Base-by-base conservation (phyloP, 441 rosid genomes). In the Bocquillonia castaneifolia region DNA sequence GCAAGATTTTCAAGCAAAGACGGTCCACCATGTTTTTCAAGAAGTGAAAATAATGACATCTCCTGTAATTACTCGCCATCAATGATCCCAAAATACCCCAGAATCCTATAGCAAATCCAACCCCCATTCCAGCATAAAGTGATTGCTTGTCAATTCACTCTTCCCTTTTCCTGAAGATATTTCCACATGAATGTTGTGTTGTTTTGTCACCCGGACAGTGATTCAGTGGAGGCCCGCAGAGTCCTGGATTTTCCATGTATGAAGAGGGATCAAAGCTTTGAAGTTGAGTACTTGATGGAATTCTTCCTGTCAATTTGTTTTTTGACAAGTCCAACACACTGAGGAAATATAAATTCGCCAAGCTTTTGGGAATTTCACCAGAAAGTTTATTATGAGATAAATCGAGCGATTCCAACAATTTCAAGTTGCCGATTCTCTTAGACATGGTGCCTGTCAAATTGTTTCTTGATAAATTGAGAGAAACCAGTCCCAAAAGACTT, bases 71-170 rank as follows among this genome's bases (percentile, higher is more conserved):
- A 31, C 31, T 62, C 10, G 69, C 18, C 47, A 75, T 1, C 12
- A 74, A 20, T 14, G 40, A 5, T 1, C 50, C 69, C 42, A 44
- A 45, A 17, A 79, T 22, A 14, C 73, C 77, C 68, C 67, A 62
- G 12, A 73, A 74, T 20, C 71, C 76, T 3, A 56, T 13, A 14
- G n/a, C 18, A 10, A 76, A 73, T 59, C 78, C 78, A 14, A 58
- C 15, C 18, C 15, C 64, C 34, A 70, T 20, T 5, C 80, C 65
- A 31, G 28, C 42, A 52, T 52, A 71, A 64, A 72, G 55, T 12
- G 63, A 58, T 23, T 28, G 17, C 47, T 36, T 14, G 8, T 61
- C 61, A 10, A 67, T 25, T 56, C 28, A 48, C n/a, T 50, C 62
- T 18, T 39, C 72, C 31, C 22, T 26, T 23, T 59, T 26, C 23